Evolutionary conservation across 129 eudicot genomes (phyloP).

Genomic region (Tagetes erecta): DNA sequence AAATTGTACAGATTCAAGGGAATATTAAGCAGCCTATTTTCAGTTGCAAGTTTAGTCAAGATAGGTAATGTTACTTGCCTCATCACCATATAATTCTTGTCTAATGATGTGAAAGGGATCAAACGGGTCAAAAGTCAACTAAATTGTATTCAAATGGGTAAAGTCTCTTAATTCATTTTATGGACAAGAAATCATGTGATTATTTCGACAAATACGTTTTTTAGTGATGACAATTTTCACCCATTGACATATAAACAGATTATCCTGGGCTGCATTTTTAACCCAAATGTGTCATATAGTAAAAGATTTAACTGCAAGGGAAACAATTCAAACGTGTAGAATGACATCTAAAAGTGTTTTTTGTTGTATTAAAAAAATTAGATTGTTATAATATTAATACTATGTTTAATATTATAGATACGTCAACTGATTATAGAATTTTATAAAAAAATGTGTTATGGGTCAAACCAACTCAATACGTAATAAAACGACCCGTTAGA

Average conservation of each 20-base stretch:
- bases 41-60: constrained; percentile 92
- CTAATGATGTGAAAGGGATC: too few relatives aligned
- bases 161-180: neutral
- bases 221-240: neutral
- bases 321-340: neutral
- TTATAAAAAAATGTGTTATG: neutral
- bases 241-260: neutral
- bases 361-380: neutral
- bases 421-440: neutral
- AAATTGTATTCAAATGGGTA: neutral
- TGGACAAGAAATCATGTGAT: neutral
- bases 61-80: constrained; percentile 51
- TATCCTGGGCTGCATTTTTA: neutral
- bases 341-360: neutral
- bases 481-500: neutral
- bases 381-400: neutral
- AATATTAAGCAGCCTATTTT: constrained; percentile 77
- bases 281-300: neutral
- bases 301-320: too few relatives aligned
- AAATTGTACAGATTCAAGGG: constrained; percentile 92
- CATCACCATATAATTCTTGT: neutral
- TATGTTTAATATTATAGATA: neutral
- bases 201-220: neutral
- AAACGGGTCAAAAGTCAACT: neutral
- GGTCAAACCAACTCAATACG: neutral